Conservation (phyloP, 2,329 filamentous ascomycete species). For the Samsoniella hepiali region DNA sequence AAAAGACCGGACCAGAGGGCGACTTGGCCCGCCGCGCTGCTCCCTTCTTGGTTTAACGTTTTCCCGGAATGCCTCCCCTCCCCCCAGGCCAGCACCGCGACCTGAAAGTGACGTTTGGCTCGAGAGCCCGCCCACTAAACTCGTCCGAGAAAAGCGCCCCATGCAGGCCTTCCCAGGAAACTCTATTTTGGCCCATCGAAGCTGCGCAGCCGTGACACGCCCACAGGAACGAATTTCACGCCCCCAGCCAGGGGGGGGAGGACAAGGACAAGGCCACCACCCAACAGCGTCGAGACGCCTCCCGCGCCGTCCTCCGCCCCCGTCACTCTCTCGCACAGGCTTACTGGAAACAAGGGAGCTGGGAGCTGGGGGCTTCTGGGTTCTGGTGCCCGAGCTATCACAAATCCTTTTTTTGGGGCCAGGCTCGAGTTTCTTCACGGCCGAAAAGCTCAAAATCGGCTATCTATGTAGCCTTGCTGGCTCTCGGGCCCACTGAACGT, state of each 20-base stretch:
- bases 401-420: not conserved
- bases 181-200: constrained; percentile 16
- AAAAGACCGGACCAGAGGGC: constrained; percentile 1
- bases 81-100: not conserved
- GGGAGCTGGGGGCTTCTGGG: not conserved
- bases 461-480: constrained; percentile 8
- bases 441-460: constrained; percentile 5
- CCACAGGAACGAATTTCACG: not conserved
- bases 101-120: constrained; percentile 14
- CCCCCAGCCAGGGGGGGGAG: not conserved
- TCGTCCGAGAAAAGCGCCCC: constrained; percentile 12
- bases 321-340: not conserved
- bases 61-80: not conserved
- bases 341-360: not conserved
- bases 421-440: not conserved
- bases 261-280: not conserved
- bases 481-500: not conserved
- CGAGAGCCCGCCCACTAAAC: constrained; percentile 14
- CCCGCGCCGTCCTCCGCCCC: not conserved
- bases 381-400: not conserved
- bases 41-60: not conserved
- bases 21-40: not conserved
- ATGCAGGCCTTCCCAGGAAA: constrained; percentile 4
- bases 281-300: not conserved
- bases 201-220: not conserved